These are phyloP conservation scores for Arbutus unedo DNA, from an alignment of 148 eudicot species.

Conservation along the genomic window DNA sequence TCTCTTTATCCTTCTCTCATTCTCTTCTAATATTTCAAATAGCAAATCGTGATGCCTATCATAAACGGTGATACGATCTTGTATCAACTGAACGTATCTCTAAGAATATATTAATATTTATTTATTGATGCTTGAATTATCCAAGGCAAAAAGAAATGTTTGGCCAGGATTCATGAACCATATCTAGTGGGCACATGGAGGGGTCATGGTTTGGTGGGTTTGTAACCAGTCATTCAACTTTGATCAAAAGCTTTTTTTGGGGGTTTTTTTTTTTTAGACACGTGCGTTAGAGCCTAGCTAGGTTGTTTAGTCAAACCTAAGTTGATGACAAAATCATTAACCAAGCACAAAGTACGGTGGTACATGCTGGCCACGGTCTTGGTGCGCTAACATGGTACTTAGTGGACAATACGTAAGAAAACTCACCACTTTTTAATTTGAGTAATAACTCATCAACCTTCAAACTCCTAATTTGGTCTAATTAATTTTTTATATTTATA, in stretches of 20 bases:
- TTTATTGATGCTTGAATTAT: background rate
- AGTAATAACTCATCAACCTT: no score
- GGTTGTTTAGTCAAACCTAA: background rate
- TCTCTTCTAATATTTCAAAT: background rate
- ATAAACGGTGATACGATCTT: background rate
- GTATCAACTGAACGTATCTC: background rate
- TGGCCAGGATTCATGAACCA: slow-evolving; percentile 15
- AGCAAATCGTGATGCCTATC: background rate
- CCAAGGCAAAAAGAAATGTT: background rate
- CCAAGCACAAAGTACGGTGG: slow-evolving; percentile 8
- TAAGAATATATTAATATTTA: background rate
- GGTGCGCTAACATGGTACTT: background rate
- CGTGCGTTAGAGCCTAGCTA: background rate
- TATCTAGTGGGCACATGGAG: slow-evolving; percentile 1
- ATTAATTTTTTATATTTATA: no score
- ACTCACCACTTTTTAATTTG: no score
- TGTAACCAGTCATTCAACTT: background rate
- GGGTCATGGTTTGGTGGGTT: background rate
- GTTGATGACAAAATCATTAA: background rate
- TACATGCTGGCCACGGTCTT: background rate
- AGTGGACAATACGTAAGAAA: background rate
- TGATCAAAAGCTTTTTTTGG: background rate
- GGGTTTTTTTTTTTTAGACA: background rate
- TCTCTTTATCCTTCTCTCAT: background rate
- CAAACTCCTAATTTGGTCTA: no score